Conservation (phyloP, 2,329 filamentous ascomycete genomes). For the Fusarium tanahbumbuense region DNA sequence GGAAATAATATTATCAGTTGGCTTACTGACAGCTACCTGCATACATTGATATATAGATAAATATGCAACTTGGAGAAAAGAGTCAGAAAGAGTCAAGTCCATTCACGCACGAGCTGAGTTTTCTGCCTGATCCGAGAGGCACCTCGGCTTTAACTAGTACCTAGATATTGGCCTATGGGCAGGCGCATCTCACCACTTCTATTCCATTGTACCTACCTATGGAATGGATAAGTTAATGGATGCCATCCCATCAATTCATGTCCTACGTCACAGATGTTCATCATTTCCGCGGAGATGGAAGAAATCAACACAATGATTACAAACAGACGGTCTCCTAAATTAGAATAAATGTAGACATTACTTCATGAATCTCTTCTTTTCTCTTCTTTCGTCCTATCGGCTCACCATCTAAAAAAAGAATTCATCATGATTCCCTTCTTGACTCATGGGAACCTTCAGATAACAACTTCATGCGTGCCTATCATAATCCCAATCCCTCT, state of each 20-base stretch:
- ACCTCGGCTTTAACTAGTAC: background rate
- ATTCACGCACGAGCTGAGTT: background rate
- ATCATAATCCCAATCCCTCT: constrained; percentile 15
- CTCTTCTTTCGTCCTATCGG: background rate
- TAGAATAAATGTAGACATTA: background rate
- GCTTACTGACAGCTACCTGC: background rate
- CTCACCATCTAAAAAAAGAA: constrained; percentile 7
- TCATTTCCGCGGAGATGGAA: constrained; percentile 11
- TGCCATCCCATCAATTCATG: background rate
- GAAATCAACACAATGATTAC: constrained; percentile 1
- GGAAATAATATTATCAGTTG: background rate
- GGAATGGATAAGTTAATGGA: background rate
- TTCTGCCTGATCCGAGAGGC: background rate
- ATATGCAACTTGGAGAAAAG: background rate
- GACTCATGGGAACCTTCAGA: constrained; percentile 4
- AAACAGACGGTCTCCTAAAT: background rate
- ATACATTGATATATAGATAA: background rate
- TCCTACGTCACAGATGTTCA: constrained; percentile 6
- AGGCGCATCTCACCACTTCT: background rate
- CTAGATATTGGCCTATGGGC: background rate
- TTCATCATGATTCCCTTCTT: constrained; percentile 11
- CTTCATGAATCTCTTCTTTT: constrained; percentile 2
- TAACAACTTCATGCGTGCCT: constrained; percentile 8
- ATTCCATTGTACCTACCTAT: background rate
- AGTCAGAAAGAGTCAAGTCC: background rate